Percentiles rank a stretch among this genome's conserved stretches.
These are phyloP conservation scores for Sesbania bispinosa DNA, from an alignment of 306 rosid species.

Conservation along the genomic window DNA sequence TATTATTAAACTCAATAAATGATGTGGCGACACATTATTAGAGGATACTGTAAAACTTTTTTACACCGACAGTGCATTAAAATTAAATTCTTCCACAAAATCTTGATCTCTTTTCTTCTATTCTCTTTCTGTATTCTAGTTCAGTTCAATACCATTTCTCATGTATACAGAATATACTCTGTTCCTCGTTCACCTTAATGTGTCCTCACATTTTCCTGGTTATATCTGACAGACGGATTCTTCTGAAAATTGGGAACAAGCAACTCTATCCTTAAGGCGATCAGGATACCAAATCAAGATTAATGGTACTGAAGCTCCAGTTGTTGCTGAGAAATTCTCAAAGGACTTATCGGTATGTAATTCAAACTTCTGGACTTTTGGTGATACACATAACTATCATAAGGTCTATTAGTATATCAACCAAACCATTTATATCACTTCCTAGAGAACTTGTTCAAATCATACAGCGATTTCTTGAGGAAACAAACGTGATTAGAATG, in stretches of 20 bases:
- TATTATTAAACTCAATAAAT: neutral
- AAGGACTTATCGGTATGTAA: conserved; percentile 80
- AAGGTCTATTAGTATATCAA: neutral
- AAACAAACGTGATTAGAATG: neutral
- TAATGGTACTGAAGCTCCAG: conserved; percentile 45
- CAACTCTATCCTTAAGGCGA: conserved; percentile 66
- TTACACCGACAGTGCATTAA: neutral
- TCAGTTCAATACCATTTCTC: neutral
- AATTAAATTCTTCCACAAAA: neutral
- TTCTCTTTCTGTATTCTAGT: neutral
- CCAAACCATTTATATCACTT: neutral
- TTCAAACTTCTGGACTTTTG: neutral
- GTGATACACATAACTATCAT: neutral
- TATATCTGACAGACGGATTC: conserved; percentile 60
- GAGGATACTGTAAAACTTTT: neutral
- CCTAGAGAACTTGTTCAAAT: neutral
- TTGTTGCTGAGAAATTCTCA: conserved; percentile 69
- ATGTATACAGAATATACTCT: neutral
- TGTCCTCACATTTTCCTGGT: conserved; percentile 14
- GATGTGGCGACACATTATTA: neutral
- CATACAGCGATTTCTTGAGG: neutral
- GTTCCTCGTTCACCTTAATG: neutral
- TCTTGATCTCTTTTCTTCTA: neutral
- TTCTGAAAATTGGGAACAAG: conserved; percentile 84
- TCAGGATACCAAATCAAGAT: conserved; percentile 71